Percentiles rank a stretch among this genome's conserved stretches.
These are phyloP conservation scores for Citrus inodora DNA, from an alignment of 345 rosid genomes.

Conservation along the genomic window DNA sequence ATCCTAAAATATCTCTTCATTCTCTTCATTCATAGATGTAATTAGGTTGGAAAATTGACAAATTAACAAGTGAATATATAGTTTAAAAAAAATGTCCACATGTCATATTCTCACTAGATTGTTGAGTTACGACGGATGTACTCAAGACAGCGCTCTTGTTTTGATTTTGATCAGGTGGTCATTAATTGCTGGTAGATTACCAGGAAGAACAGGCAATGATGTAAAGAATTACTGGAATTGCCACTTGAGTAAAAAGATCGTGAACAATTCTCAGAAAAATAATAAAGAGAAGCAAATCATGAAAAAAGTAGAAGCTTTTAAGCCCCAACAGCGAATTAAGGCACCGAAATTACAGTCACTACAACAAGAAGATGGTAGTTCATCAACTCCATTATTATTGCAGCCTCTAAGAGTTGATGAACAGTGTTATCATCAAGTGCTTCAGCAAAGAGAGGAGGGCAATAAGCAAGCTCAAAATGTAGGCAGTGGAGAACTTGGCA, in stretches of 20 bases:
- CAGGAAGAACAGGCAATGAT: conserved; percentile 34
- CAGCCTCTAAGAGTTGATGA: neutral
- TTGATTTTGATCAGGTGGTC: conserved; percentile 32
- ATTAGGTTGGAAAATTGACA: no score
- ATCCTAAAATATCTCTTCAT: no score
- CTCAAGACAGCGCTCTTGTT: no score
- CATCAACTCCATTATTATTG: neutral
- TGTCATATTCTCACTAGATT: no score
- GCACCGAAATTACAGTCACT: neutral
- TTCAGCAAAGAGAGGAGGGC: neutral
- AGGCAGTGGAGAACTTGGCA: neutral
- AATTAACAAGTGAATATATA: no score
- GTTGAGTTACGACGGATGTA: no score
- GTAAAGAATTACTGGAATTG: conserved; percentile 43
- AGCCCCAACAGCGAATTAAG: neutral
- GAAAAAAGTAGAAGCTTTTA: neutral
- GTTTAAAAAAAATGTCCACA: no score
- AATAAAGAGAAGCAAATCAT: conserved; percentile 7
- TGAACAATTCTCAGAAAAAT: neutral
- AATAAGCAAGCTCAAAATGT: neutral
- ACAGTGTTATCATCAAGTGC: neutral
- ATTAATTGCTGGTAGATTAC: conserved; percentile 30
- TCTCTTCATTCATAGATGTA: no score
- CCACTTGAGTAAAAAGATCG: conserved; percentile 29
- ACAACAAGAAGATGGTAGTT: neutral